phyloP scores from a whole-genome alignment of 208 protist species.

The Tritrichomonas foetus region DNA sequence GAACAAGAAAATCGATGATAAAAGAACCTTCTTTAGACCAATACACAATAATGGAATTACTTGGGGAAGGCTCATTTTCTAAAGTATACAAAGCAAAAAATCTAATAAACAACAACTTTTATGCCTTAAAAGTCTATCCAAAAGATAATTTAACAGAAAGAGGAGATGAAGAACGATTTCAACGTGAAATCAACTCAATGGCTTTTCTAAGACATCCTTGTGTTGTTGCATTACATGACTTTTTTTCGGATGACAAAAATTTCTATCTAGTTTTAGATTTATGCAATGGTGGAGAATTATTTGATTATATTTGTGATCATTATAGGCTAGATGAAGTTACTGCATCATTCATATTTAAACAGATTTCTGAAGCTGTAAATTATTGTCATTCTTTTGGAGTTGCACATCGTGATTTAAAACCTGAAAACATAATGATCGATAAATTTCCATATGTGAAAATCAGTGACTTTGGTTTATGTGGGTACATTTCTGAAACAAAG shows the following conservation, averaged over 20 bases:
- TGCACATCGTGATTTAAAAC: conserved; percentile 20
- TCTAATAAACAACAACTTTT: too few relatives aligned
- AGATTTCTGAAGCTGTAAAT: not conserved
- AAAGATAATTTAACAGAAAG: not conserved
- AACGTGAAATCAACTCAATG: not conserved
- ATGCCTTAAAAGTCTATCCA: not conserved
- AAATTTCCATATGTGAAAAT: conserved; percentile 5
- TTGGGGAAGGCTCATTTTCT: too few relatives aligned
- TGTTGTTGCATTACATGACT: not conserved
- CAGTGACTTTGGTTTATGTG: not conserved
- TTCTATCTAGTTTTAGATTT: conserved; percentile 20
- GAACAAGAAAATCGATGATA: too few relatives aligned
- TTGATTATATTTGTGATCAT: conserved; percentile 16
- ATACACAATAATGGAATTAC: too few relatives aligned
- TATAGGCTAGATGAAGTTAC: not conserved
- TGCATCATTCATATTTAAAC: not conserved
- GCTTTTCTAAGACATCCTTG: not conserved
- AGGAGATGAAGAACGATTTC: not conserved
- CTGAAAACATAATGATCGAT: not conserved
- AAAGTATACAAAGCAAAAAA: too few relatives aligned
- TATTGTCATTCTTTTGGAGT: conserved; percentile 22
- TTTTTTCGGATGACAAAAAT: not conserved
- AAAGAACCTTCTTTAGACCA: too few relatives aligned
- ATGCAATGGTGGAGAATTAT: not conserved
- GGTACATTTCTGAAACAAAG: not conserved